Base-by-base conservation (phyloP, 768 basidiomycete genomes). In the Mycena vulgaris region DNA sequence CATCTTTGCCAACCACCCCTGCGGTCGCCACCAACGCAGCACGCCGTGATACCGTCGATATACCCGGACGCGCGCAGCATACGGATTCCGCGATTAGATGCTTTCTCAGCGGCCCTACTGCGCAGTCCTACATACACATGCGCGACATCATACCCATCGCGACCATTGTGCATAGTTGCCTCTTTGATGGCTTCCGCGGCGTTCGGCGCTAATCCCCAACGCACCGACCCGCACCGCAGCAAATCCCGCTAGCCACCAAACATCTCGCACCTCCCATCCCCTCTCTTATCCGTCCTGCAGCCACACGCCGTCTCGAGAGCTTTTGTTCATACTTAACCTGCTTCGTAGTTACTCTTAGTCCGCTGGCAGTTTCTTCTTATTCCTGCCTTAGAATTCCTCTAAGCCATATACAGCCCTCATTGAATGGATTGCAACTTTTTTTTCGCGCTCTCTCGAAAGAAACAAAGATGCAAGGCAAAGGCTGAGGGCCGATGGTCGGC, bases 321-420 rank as follows among this genome's bases (percentile, higher is more conserved):
- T 52, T 30, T 93, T 92, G 72, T 85, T 89, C 48, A 49, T 49
- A 49, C 48, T 49, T 49, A 11, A 49, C 25, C 27, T 27, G 25
- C 17, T 49, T 49, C 27, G 25, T 49, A 27, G 25, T 5, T 49
- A 28, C 48, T 49, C 27, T 6, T 49, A 47, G 9, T 28, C 48
- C 27, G 48, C 48, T 49, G 48, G 48, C 48, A 49, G 27, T 25
- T 49, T 27, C 25, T 49, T 49, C 48, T 28, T 28, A 27, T 35
- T 55, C 16, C 14, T 52, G 30, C 51, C 27, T 51, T 31, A 3
- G 30, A 52, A 16, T 35, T 35, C 31, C n/a, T 55, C 33, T 35
- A 31, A 52, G 51, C 30, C 21, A 21, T 30, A 31, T 52, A 52
- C 30, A 52, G 51, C 27, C 48, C 48, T 51, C 48, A 33, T 19